A percentile compares a stretch with the other conserved stretches of the same genome.
Conservation (phyloP, 2,329 filamentous ascomycete species). For the Periconia macrospinosa region DNA sequence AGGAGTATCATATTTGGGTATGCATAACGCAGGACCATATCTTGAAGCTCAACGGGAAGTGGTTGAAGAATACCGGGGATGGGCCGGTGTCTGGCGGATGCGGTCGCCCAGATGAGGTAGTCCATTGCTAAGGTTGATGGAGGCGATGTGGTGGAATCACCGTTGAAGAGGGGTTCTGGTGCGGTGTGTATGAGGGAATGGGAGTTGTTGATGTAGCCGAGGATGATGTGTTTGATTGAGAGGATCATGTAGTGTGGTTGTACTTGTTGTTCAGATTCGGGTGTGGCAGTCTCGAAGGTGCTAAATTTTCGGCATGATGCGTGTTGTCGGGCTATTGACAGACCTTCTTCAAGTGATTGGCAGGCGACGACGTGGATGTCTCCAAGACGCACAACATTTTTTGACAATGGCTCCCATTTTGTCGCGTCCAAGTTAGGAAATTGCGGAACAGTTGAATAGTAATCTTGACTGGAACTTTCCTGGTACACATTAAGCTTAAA, state of each 20-base stretch:
- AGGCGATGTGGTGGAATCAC: slow-evolving; percentile 3
- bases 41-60: too few species aligned
- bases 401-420: too few species aligned
- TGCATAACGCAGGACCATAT: too few species aligned
- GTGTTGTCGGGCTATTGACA: slow-evolving; percentile 8
- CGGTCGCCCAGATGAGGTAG: slow-evolving; percentile 9
- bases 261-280: neutral
- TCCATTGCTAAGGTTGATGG: slow-evolving; percentile 9
- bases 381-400: slow-evolving; percentile 5
- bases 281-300: neutral
- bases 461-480: too few species aligned
- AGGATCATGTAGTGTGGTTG: slow-evolving; percentile 11
- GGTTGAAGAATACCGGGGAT: too few species aligned
- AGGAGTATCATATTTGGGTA: too few species aligned
- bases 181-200: slow-evolving; percentile 5
- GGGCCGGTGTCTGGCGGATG: neutral
- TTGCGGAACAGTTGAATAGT: too few species aligned
- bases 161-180: slow-evolving; percentile 11
- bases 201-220: slow-evolving; percentile 3
- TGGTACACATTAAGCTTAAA: too few species aligned
- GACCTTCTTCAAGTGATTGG: slow-evolving; percentile 7
- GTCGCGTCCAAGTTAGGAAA: too few species aligned
- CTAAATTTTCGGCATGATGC: neutral
- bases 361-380: slow-evolving; percentile 4
- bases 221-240: slow-evolving; percentile 9